These are phyloP conservation scores for Besnoitia besnoiti DNA, from an alignment of 169 alveolate genomes.

Conservation along the genomic window DNA sequence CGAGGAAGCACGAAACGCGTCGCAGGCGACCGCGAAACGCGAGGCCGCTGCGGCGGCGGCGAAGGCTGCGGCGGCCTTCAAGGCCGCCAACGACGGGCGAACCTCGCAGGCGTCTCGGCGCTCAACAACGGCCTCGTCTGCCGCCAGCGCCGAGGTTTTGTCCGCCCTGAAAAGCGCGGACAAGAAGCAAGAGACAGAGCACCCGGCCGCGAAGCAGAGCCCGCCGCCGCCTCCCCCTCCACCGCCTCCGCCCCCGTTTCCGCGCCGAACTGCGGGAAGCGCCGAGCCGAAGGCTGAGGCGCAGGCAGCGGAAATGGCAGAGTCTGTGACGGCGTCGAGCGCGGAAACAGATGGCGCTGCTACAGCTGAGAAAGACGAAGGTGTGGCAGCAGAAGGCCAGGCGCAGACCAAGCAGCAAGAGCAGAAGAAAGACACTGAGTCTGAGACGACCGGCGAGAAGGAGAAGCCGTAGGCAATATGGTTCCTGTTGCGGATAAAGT, in stretches of 20 bases:
- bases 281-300: neutral
- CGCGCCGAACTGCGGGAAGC: neutral
- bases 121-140: neutral
- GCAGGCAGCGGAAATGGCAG: neutral
- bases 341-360: neutral
- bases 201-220: neutral
- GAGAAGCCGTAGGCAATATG: neutral
- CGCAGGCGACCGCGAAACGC: neutral
- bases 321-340: neutral
- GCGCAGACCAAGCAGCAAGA: neutral
- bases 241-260: conserved; percentile 2
- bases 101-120: neutral
- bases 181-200: neutral
- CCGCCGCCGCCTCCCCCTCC: conserved; percentile 9
- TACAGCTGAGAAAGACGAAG: neutral
- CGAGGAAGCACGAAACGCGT: neutral
- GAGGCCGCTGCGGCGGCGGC: no score
- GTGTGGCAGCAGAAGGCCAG: neutral
- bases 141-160: neutral
- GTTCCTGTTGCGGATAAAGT: no score
- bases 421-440: neutral
- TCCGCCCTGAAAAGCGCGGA: neutral
- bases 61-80: neutral
- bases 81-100: neutral
- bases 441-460: neutral